phyloP scores from a whole-genome alignment of 768 basidiomycete species.

The Podaxis pistillaris region DNA sequence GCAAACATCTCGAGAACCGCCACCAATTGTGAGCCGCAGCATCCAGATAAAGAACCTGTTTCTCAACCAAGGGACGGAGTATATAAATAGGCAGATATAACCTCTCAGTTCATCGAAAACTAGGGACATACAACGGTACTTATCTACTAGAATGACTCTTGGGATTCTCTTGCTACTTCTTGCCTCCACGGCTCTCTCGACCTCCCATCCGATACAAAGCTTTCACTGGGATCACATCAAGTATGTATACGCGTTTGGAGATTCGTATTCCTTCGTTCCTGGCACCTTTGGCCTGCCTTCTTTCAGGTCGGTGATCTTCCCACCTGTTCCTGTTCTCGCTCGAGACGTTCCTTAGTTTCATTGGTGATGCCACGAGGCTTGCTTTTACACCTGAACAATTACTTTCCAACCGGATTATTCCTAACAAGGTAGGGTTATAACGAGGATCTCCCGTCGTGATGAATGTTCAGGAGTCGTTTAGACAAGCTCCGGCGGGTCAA shows the following conservation, averaged over 20 bases:
- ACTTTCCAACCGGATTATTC: conserved; percentile 1
- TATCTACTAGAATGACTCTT: background rate
- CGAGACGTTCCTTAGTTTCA: background rate
- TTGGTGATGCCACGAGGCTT: conserved; percentile 4
- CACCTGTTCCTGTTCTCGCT: background rate
- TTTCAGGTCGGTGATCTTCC: background rate
- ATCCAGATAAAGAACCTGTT: background rate
- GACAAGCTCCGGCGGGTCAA: conserved; percentile 14
- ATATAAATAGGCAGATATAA: background rate
- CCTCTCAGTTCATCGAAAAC: too few relatives aligned
- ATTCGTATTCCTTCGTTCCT: conserved; percentile 7
- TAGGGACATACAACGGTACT: background rate
- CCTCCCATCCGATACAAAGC: background rate
- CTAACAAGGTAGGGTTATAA: background rate
- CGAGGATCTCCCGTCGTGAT: background rate
- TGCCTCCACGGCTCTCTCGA: background rate
- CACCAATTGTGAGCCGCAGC: background rate
- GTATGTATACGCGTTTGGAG: conserved; percentile 5
- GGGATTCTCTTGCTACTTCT: background rate
- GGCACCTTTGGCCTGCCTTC: background rate
- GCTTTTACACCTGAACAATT: conserved; percentile 7
- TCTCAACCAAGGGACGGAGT: background rate
- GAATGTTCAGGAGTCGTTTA: background rate
- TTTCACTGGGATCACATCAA: conserved; percentile 42
- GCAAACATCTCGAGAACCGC: background rate